Evolutionary conservation across 2,329 filamentous ascomycete genomes (phyloP), one percentile per base, ranked within the genome.

Genomic region (Orbilia blumenaviensis): DNA sequence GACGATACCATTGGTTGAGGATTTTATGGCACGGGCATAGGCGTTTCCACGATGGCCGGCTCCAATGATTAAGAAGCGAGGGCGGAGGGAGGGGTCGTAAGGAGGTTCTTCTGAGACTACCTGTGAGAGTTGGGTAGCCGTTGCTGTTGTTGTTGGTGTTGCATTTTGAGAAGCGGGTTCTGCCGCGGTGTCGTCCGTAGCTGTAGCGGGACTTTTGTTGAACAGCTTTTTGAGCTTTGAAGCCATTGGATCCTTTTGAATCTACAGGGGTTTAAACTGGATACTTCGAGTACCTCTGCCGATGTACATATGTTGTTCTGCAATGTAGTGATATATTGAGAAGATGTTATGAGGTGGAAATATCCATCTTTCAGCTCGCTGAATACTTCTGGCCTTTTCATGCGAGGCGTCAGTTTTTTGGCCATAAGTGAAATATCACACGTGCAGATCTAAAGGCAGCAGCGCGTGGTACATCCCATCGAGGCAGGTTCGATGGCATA

Each of bases 61-160:
- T 18, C 93, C 93, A 79, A 96, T 90, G 80, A 96, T 87, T 66
- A 96, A 86, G 80, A 96, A 88, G 60, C 90, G 88, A 2, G 89
- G 88, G 21, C 63, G 63, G 21, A 54, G 54, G 36, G 63, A 56
- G 8, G 62, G 48, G 42, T 75, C 71, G 29, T 75, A 75, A 9
- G 71, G 56, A n/a, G 71, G 56, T 9, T 34, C 58, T 21, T 42
- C 27, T 23, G 34, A 25, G 36, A 41, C n/a, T 18, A 48, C 12
- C 16, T 36, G 41, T 5, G 16, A 4, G 14, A 8, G 60, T 36
- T 54, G 41, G 52, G 69, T n/a, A n/a, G n/a, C n/a, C n/a, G n/a
- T n/a, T n/a, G n/a, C n/a, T n/a, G n/a, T n/a, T n/a, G n/a, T 67
- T 56, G 69, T 36, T 42, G 62, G 25, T 62, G 48, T 60, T 44